Evolutionary conservation across 371 early-diverging fungal genomes (phyloP), one percentile per base, ranked within the genome.

Genomic region (Batkoa obscura): DNA sequence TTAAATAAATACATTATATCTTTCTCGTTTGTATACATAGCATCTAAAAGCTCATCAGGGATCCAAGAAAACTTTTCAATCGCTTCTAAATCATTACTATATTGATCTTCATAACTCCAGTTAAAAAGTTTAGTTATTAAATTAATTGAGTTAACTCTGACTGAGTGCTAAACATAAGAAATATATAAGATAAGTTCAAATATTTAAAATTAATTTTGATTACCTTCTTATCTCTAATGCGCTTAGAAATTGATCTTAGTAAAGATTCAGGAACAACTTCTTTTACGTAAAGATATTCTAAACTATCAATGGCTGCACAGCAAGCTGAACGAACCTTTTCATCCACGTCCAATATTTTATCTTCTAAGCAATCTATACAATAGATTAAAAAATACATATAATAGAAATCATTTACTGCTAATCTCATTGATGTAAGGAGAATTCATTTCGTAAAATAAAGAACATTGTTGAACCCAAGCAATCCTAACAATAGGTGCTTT

Each of bases 191-290:
- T 15, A 6, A 13, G 42, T 13, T 15, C 9, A 37, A 55, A 1
- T 9, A 55, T 12, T 10, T 17, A 39, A 41, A 4, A 34, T 30
- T n/a, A 8, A 32, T 10, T 38, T 52, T 1, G 23, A 10, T 47
- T 72, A 78, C 76, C 74, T 86, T 89, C 59, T 88, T 86, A 67
- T 97, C 97, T 50, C 80, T 83, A 65, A 87, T 82, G 4, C 97
- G 80, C 50, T 77, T 70, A 6, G 80, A 80, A 2, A 90, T 60
- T 42, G 73, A 75, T 34, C 73, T 60, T 33, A 93, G 55, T 2
- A 88, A 68, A 2, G 71, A 62, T 17, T 70, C 72, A 39, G 76
- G 68, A 1, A 88, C 61, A n/a, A 68, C 65, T 42, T 70, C 67
- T 2, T 75, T 64, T 2, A 76, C 65, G 34, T 62, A 59, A 1